Evolutionary conservation across 768 basidiomycete species (phyloP).

Genomic region (Russula abietina): DNA sequence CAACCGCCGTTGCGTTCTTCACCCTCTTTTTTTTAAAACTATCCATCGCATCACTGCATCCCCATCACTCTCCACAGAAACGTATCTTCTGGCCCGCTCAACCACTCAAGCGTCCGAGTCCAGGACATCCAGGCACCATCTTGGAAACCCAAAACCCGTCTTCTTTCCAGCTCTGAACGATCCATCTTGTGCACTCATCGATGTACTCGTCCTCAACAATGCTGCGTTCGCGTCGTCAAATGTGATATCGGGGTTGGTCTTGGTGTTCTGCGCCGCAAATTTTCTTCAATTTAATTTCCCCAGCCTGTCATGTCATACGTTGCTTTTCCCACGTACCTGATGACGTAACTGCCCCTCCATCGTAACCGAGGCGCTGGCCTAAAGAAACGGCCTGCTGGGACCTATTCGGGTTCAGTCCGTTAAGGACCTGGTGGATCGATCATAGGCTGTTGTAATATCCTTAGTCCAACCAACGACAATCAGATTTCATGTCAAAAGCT

Average conservation of each 20-base stretch:
- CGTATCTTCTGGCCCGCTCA: not conserved
- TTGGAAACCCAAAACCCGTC: not conserved
- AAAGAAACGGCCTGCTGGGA: no score
- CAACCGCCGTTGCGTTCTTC: not conserved
- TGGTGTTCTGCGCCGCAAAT: not conserved
- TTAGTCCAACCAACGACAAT: no score
- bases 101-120: not conserved
- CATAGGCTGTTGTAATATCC: no score
- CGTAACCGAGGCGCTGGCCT: no score
- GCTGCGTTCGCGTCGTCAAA: not conserved
- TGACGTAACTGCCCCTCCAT: no score
- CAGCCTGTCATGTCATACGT: no score
- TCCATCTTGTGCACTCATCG: no score
- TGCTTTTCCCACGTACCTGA: no score
- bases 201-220: not conserved
- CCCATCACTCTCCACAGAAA: not conserved
- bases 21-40: not conserved
- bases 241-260: not conserved
- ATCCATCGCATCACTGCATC: not conserved
- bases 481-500: no score
- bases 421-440: no score
- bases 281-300: not conserved
- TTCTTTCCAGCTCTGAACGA: not conserved
- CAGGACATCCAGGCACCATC: not conserved
- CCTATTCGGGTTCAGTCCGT: no score